Evolutionary conservation across 2,329 filamentous ascomycete genomes (phyloP), one percentile per base, ranked within the genome.

Genomic region (Rutstroemia sp.): DNA sequence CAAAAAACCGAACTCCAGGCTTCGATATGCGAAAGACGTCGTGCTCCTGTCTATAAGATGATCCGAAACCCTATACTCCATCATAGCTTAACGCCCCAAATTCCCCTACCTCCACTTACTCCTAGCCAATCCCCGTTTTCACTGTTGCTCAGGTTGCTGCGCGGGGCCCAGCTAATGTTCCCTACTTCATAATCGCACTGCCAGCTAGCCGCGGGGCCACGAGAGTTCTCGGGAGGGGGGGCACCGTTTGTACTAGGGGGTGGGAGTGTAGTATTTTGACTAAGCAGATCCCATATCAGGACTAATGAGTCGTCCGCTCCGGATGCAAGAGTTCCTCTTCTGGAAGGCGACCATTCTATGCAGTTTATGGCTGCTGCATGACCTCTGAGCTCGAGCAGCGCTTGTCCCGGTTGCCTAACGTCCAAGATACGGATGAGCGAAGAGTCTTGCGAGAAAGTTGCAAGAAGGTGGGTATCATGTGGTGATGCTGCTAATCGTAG

Each of bases 391-490:
- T 99, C 94, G 25, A 99, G 82, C 4, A 99, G 80, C 2, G 94
- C 94, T 72, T 96, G 94, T 5, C 94, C 94, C 0, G 94, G 94
- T 73, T 99, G 94, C 49, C 94, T 87, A 3, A 97, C 92, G 67
- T 99, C 94, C 30, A 99, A 83, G 54, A 99, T 95, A 48, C 94
- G 89, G 68, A 99, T 92, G 36, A 95, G 77, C 65, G 87, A 92
- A 4, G 89, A 95, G 69, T 97, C 94, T 68, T 91, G 87, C 17
- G 94, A 92, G 71, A 99, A 97, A 0, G 94, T 99, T n/a, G 92
- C 92, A 38, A 99, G 82, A 36, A 99, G 83, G 70, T 99, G 92
- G 6, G 90, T 88, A 71, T 99, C 94, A 67, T 97, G 92, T 1
- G 94, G 94, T 1, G 92, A 97, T 12, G 92, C 94, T 45, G 90